Percentiles rank a stretch among this genome's conserved stretches.
Conservation (phyloP, 2,329 filamentous ascomycete species). For the Beauveria australis region DNA sequence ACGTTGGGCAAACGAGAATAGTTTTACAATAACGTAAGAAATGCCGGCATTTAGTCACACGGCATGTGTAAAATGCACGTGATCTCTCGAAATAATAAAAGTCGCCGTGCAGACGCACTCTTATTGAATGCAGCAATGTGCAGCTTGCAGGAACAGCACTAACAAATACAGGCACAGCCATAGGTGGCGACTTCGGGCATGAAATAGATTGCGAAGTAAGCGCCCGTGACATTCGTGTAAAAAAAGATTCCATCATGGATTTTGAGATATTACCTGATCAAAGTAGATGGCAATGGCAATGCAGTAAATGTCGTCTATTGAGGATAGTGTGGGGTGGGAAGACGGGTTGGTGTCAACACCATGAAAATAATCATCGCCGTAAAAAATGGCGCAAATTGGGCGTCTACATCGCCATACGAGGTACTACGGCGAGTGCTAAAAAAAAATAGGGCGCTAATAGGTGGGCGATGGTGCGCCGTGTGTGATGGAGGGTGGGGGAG, state of each 20-base stretch:
- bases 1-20: background rate
- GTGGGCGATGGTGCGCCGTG: conserved; percentile 5
- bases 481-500: conserved; percentile 13
- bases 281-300: background rate
- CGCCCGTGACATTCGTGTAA: too few species aligned
- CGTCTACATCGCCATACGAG: background rate
- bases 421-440: background rate
- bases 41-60: background rate
- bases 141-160: background rate
- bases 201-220: too few species aligned
- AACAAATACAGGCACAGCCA: too few species aligned
- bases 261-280: background rate
- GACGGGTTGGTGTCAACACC: conserved; percentile 3
- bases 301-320: background rate
- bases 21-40: background rate
- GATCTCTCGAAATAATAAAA: background rate
- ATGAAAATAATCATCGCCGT: conserved; percentile 4
- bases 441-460: background rate
- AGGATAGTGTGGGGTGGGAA: background rate
- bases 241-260: too few species aligned
- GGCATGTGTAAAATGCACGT: background rate
- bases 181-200: too few species aligned
- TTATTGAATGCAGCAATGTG: background rate
- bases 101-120: background rate
- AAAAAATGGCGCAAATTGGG: conserved; percentile 10